Base-by-base conservation (phyloP, 2,329 filamentous ascomycete genomes). In the Fusarium avenaceum region DNA sequence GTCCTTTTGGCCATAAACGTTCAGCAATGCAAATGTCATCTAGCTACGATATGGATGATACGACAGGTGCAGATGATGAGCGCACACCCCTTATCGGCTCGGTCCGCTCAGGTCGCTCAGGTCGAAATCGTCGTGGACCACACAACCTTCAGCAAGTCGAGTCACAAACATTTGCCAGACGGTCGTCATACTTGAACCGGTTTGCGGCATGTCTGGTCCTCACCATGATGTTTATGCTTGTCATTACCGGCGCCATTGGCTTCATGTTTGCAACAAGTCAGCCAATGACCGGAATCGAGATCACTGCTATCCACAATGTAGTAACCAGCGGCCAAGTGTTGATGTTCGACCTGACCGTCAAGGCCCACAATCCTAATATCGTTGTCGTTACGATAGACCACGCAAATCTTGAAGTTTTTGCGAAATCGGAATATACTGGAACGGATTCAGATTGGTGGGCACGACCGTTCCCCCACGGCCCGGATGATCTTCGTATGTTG, bases 221-320 rank as follows among this genome's bases (percentile, higher is more conserved):
- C n/a, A 89, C 90, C 4, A 85, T 96, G 65, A 89, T 97, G 81
- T 81, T 97, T 22, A 80, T 96, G 38, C 82, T 97, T 17, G 87
- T 97, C 42, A 87, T 96, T 47, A 90, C 93, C n/a, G 93, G 92
- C 42, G 91, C 92, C 11, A 90, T 96, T 38, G 92, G 91, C 22
- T 96, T 98, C 78, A 89, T 97, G 79, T 91, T 97, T 79, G 92
- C 94, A 45, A 95, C 94, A 20, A 97, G 94, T 30, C 94, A 97
- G 75, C 92, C 94, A 8, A 86, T 99, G 47, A 87, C 88, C 26
- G 89, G 92, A 67, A 92, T 98, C 60, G 85, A 91, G 67, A 88
- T 98, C 44, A 83, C 91, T 56, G 90, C 90, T 67, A 93, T 99
- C 70, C 89, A 91, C 72, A 96, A 97, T 70, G 93, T 99, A 24